These are phyloP conservation scores for Incumbomyces lentus DNA, from an alignment of 2,329 filamentous ascomycete genomes.

Conservation along the genomic window DNA sequence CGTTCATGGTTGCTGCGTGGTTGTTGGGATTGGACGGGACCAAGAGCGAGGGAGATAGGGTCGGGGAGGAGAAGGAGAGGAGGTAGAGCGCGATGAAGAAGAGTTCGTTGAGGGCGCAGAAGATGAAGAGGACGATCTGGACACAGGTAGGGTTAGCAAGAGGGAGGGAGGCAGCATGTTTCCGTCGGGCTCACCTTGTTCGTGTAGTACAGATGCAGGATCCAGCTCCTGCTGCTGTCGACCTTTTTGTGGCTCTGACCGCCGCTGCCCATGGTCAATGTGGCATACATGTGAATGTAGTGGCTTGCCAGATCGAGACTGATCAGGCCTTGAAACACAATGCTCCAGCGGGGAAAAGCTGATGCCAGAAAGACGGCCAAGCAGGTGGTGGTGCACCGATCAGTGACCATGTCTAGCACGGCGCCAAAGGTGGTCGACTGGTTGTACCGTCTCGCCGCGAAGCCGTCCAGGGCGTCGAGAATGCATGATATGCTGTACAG, in stretches of 20 bases:
- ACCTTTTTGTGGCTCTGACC: constrained; percentile 86
- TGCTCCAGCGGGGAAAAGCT: constrained; percentile 87
- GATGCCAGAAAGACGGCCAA: constrained; percentile 88
- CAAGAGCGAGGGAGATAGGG: constrained; percentile 74
- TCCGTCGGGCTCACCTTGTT: constrained; percentile 65
- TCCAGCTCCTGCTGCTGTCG: constrained; percentile 73
- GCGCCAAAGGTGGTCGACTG: constrained; percentile 94
- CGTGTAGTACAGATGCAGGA: constrained; percentile 92
- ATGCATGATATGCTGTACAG: constrained; percentile 91
- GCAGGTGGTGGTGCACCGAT: constrained; percentile 92
- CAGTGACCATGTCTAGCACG: constrained; percentile 97
- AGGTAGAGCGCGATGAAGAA: constrained; percentile 99
- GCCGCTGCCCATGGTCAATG: constrained; percentile 72
- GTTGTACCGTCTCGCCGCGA: constrained; percentile 75
- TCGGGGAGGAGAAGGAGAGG: constrained; percentile 87
- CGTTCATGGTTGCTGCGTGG: constrained; percentile 26
- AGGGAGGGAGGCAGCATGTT: background rate
- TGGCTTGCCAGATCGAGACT: constrained; percentile 88
- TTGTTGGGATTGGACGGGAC: constrained; percentile 5
- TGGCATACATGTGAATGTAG: constrained; percentile 99
- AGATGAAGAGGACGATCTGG: constrained; percentile 79
- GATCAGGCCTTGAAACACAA: constrained; percentile 89
- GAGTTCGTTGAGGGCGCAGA: constrained; percentile 82
- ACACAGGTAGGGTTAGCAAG: constrained; percentile 1
- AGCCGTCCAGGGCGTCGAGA: constrained; percentile 88